These are phyloP conservation scores for Eimeria maxima DNA, from an alignment of 169 alveolate species.

Conservation along the genomic window DNA sequence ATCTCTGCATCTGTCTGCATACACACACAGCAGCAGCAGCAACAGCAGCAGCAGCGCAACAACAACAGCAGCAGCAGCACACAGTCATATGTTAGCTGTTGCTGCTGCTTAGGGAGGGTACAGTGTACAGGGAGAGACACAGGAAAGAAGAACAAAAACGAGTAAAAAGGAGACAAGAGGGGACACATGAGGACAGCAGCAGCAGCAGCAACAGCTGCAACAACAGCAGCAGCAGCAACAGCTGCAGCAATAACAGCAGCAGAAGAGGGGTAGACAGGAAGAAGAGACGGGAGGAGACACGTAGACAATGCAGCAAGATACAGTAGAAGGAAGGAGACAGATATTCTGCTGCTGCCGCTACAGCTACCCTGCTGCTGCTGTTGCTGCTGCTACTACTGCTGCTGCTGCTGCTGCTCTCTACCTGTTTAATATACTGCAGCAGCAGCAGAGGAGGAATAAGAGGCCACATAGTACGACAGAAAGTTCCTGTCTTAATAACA, in stretches of 20 bases:
- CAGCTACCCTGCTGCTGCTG: too few relatives aligned
- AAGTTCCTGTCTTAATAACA: conserved; percentile 87
- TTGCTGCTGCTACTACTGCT: neutral
- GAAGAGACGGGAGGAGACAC: neutral
- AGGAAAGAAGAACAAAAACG: too few relatives aligned
- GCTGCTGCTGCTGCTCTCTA: conserved; percentile 56
- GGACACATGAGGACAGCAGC: too few relatives aligned
- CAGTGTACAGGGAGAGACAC: too few relatives aligned
- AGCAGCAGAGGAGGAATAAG: conserved; percentile 89
- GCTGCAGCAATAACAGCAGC: neutral
- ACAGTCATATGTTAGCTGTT: neutral
- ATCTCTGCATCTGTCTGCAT: conserved; percentile 58
- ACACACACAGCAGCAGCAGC: conserved; percentile 6
- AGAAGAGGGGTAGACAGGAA: neutral
- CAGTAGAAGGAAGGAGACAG: neutral
- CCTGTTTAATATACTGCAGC: conserved; percentile 92
- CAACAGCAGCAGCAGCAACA: too few relatives aligned
- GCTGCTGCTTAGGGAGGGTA: too few relatives aligned
- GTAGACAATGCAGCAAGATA: neutral
- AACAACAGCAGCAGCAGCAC: neutral
- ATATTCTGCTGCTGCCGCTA: neutral
- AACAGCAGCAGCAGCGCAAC: too few relatives aligned
- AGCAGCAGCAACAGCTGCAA: too few relatives aligned
- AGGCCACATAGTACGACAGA: conserved; percentile 87
- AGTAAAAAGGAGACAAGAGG: neutral